phyloP scores from a whole-genome alignment of 108 stramenopile genomes.

The Cyclostephanos invisitatus region DNA sequence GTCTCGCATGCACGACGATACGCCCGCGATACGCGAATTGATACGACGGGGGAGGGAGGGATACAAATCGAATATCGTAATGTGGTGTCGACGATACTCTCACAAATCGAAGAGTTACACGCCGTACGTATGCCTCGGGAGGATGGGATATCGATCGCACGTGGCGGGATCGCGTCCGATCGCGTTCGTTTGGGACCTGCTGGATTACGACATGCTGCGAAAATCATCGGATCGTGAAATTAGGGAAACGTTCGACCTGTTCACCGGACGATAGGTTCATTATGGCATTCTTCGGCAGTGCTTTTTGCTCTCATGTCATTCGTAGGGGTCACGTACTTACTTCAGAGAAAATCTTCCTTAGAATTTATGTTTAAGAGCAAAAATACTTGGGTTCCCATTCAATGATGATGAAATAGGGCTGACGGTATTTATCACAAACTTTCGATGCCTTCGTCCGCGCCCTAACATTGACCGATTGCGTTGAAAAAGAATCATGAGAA shows the following conservation, averaged over 20 bases:
- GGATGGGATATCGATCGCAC: constrained; percentile 56
- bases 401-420: no score
- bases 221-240: not conserved
- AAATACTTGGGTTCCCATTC: no score
- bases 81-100: constrained; percentile 73
- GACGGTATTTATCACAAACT: not conserved
- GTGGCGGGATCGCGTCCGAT: constrained; percentile 57
- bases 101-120: constrained; percentile 34
- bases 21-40: constrained; percentile 62
- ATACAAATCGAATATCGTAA: constrained; percentile 46
- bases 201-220: constrained; percentile 54
- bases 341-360: no score
- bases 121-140: constrained; percentile 46
- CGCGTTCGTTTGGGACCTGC: constrained; percentile 73
- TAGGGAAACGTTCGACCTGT: not conserved
- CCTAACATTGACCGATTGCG: not conserved
- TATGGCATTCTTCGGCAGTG: no score
- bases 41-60: constrained; percentile 22
- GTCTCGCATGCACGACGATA: constrained; percentile 65
- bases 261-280: not conserved
- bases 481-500: not conserved
- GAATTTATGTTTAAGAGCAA: not conserved
- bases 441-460: not conserved
- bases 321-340: no score
- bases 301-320: no score